These are phyloP conservation scores for Thuja plicata DNA, from an alignment of 83 land plant species.

Conservation along the genomic window DNA sequence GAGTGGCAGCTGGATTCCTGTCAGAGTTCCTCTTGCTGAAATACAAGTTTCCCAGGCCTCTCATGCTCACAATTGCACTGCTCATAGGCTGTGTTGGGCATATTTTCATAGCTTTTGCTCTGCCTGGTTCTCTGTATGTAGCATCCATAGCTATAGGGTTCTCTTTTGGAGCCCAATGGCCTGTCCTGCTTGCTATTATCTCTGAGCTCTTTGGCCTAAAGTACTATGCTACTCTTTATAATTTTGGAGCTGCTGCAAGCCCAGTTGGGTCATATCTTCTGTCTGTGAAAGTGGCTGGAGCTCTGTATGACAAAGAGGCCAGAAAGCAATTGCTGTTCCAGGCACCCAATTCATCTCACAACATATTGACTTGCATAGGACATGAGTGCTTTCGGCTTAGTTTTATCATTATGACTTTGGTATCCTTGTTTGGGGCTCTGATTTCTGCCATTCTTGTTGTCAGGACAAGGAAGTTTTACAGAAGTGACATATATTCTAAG, in stretches of 20 bases:
- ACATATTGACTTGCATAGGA: constrained; percentile 46
- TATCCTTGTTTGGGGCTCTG: constrained; percentile 19
- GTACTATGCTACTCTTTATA: constrained; percentile 37
- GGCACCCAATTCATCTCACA: neutral
- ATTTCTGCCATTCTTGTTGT: constrained; percentile 18
- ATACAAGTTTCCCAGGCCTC: constrained; percentile 42
- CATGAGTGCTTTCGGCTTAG: constrained; percentile 22
- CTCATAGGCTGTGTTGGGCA: constrained; percentile 33
- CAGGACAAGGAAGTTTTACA: constrained; percentile 34
- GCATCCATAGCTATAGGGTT: constrained; percentile 38
- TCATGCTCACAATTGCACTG: constrained; percentile 21
- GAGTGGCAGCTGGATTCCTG: constrained; percentile 46
- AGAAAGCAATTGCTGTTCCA: neutral
- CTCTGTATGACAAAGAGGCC: constrained; percentile 7
- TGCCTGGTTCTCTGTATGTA: constrained; percentile 35
- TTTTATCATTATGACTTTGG: constrained; percentile 27
- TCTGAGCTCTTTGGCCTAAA: constrained; percentile 50
- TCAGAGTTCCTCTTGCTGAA: constrained; percentile 40
- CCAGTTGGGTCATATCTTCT: constrained; percentile 60
- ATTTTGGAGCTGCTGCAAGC: constrained; percentile 44
- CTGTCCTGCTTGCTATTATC: constrained; percentile 46
- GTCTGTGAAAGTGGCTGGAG: constrained; percentile 30
- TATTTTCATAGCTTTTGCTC: neutral
- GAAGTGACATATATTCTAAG: constrained; percentile 24
- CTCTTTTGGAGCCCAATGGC: constrained; percentile 47